These are phyloP conservation scores for Tilletia caries DNA, from an alignment of 1,284 basidiomycete species.

Conservation along the genomic window DNA sequence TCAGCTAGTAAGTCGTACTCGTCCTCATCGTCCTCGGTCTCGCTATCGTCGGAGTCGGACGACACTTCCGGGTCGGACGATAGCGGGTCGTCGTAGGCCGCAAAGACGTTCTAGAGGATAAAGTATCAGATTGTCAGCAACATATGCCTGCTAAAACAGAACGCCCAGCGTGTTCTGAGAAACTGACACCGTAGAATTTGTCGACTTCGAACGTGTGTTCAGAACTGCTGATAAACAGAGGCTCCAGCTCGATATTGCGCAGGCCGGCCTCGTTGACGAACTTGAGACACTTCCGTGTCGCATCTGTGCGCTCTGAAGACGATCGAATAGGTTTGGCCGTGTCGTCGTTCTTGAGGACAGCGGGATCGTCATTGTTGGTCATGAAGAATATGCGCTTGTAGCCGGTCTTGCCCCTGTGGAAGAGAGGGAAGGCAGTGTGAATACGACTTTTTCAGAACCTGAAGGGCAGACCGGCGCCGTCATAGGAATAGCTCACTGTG, in stretches of 20 bases:
- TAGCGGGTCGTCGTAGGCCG: slow-evolving; percentile 38
- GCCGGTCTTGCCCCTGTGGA: slow-evolving; percentile 73
- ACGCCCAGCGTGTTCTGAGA: too few species aligned
- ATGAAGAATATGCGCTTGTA: slow-evolving; percentile 87
- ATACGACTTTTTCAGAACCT: too few species aligned
- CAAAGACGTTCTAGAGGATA: slow-evolving; percentile 37
- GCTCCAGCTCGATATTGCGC: slow-evolving; percentile 76
- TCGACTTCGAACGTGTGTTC: slow-evolving; percentile 63
- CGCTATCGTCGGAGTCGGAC: slow-evolving; percentile 26
- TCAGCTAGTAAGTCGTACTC: background rate
- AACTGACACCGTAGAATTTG: slow-evolving; percentile 76
- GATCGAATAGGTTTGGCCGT: background rate
- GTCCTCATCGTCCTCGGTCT: background rate
- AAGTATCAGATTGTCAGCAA: slow-evolving; percentile 1
- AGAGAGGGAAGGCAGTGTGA: background rate
- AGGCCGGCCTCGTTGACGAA: slow-evolving; percentile 60
- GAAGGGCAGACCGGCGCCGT: slow-evolving; percentile 63
- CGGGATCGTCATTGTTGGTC: slow-evolving; percentile 78
- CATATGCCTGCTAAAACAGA: too few species aligned
- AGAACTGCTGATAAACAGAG: slow-evolving; percentile 80
- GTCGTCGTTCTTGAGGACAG: background rate
- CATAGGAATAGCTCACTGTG: slow-evolving; percentile 71
- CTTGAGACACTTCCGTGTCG: background rate
- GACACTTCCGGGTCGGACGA: slow-evolving; percentile 22
- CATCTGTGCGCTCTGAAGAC: background rate